phyloP scores from a whole-genome alignment of 176 grass and related monocot species.

The Carex cristatella region DNA sequence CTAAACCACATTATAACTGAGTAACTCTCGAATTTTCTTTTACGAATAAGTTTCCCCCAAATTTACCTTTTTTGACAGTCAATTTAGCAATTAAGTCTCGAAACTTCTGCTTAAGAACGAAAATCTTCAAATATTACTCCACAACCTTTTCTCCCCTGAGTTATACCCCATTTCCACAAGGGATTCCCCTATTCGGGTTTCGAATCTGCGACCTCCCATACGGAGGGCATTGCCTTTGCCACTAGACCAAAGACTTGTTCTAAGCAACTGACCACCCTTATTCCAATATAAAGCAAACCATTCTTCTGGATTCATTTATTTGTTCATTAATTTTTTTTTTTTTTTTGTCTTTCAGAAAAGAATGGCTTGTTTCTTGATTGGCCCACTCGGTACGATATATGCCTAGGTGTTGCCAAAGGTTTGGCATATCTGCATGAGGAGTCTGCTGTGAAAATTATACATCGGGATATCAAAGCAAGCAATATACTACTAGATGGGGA shows the following conservation, averaged over 20 bases:
- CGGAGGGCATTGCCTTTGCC: too few relatives aligned
- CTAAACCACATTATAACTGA: not conserved
- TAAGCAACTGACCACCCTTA: not conserved
- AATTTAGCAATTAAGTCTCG: not conserved
- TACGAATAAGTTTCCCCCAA: not conserved
- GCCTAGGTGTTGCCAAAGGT: slow-evolving; percentile 61
- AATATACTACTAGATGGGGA: slow-evolving; percentile 89
- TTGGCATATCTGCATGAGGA: slow-evolving; percentile 91
- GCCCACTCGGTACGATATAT: slow-evolving; percentile 62
- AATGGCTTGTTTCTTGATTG: slow-evolving; percentile 68
- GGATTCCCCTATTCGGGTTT: too few relatives aligned
- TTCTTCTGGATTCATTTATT: not conserved
- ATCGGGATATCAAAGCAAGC: slow-evolving; percentile 94
- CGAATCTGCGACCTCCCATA: too few relatives aligned
- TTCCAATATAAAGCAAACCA: not conserved
- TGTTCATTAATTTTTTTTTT: not conserved
- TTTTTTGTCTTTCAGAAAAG: slow-evolving; percentile 11
- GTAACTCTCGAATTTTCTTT: not conserved
- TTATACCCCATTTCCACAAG: not conserved
- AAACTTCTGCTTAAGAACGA: not conserved
- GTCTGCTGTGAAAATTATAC: slow-evolving; percentile 52
- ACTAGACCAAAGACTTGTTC: too few relatives aligned
- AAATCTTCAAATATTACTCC: not conserved
- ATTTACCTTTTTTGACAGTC: not conserved
- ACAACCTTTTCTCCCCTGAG: not conserved